Evolutionary conservation across 768 basidiomycete genomes (phyloP).

Genomic region (Mycena vitilis): DNA sequence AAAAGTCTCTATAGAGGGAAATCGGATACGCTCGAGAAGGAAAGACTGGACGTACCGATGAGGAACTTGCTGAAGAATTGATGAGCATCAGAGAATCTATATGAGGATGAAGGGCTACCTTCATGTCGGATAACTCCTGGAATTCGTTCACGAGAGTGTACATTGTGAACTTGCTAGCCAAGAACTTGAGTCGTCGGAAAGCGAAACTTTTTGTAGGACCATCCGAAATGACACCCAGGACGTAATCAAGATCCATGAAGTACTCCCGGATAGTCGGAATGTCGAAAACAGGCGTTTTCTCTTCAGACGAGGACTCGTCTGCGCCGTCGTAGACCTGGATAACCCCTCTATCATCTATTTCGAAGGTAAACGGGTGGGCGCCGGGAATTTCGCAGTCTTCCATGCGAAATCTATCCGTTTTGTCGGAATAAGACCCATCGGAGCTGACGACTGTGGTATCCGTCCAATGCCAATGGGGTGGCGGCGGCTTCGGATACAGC

Average conservation of each 20-base stretch:
- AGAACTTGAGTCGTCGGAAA: slow-evolving; percentile 89
- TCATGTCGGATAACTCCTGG: slow-evolving; percentile 96
- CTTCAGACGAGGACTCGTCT: slow-evolving; percentile 37
- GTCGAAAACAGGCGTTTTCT: slow-evolving; percentile 73
- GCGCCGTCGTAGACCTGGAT: slow-evolving; percentile 80
- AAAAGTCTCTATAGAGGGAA: slow-evolving; percentile 87
- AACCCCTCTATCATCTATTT: slow-evolving; percentile 82
- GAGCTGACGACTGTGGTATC: slow-evolving; percentile 60
- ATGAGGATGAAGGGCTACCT: slow-evolving; percentile 62
- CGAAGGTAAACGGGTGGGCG: slow-evolving; percentile 69
- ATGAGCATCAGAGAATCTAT: neutral
- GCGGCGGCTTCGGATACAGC: slow-evolving; percentile 93
- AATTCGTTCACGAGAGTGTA: slow-evolving; percentile 92
- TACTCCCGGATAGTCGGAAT: slow-evolving; percentile 93
- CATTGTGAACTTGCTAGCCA: slow-evolving; percentile 94
- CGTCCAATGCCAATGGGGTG: slow-evolving; percentile 95
- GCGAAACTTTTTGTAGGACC: slow-evolving; percentile 98
- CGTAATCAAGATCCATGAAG: slow-evolving; percentile 94
- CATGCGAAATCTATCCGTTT: slow-evolving; percentile 71
- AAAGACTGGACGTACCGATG: slow-evolving; percentile 68
- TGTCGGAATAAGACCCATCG: slow-evolving; percentile 46
- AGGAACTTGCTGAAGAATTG: slow-evolving; percentile 70
- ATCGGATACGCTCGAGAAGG: neutral
- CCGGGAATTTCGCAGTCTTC: slow-evolving; percentile 81
- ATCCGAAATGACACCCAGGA: slow-evolving; percentile 91